Evolutionary conservation across 1,284 basidiomycete genomes (phyloP).

Genomic region (Pseudozyma sp.): DNA sequence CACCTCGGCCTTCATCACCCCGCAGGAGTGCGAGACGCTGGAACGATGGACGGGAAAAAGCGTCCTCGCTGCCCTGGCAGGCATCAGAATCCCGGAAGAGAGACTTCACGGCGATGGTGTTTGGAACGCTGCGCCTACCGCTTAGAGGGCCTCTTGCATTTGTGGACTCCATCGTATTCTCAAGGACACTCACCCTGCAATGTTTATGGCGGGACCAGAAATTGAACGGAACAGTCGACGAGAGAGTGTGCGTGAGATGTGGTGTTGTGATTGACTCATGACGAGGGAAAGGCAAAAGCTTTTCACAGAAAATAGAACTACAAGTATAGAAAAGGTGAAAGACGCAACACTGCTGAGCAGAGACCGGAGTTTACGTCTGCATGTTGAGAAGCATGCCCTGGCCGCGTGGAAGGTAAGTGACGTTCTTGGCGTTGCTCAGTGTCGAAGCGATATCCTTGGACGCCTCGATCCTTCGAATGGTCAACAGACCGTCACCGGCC

Average conservation of each 20-base stretch:
- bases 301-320: constrained; percentile 36
- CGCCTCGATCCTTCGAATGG: constrained; percentile 96
- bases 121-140: constrained; percentile 24
- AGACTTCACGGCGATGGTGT: constrained; percentile 50
- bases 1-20: constrained; percentile 81
- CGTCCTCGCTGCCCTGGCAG: constrained; percentile 72
- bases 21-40: constrained; percentile 75
- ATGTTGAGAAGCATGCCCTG: constrained; percentile 68
- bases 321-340: constrained; percentile 10
- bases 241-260: constrained; percentile 25
- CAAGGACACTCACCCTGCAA: too few relatives aligned
- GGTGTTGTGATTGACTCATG: constrained; percentile 37
- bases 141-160: neutral
- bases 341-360: neutral
- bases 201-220: too few relatives aligned
- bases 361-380: constrained; percentile 25
- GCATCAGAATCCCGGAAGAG: constrained; percentile 49
- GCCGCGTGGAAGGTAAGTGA: constrained; percentile 70
- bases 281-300: neutral
- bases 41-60: constrained; percentile 77
- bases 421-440: constrained; percentile 69
- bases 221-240: neutral
- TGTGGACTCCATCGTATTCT: too few relatives aligned
- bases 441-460: constrained; percentile 87
- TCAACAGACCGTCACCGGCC: constrained; percentile 94